These are phyloP conservation scores for Coemansia sp. DNA, from an alignment of 192 early-diverging fungal species.

Conservation along the genomic window DNA sequence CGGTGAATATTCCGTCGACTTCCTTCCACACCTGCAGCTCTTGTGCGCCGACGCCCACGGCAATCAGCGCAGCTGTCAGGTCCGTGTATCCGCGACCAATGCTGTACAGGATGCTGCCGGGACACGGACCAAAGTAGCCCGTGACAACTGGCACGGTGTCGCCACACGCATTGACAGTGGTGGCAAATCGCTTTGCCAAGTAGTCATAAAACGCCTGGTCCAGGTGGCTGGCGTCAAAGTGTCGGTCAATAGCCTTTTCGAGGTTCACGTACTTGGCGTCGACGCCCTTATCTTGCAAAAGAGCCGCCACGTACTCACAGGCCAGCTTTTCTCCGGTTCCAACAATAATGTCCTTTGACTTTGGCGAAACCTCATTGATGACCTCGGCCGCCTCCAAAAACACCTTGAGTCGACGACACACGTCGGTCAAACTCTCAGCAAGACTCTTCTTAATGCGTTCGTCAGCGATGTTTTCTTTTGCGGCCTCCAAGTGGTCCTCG, in stretches of 20 bases:
- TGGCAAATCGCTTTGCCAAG: slow-evolving; percentile 65
- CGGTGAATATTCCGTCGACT: slow-evolving; percentile 98
- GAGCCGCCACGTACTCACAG: slow-evolving; percentile 81
- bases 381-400: slow-evolving; percentile 94
- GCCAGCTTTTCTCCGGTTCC: slow-evolving; percentile 92
- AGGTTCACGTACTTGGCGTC: slow-evolving; percentile 83
- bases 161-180: slow-evolving; percentile 58
- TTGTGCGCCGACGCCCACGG: slow-evolving; percentile 81
- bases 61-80: slow-evolving; percentile 90
- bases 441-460: slow-evolving; percentile 54
- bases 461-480: slow-evolving; percentile 56
- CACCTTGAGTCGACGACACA: slow-evolving; percentile 71
- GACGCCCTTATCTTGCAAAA: slow-evolving; percentile 76
- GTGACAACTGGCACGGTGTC: slow-evolving; percentile 88
- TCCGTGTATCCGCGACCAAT: slow-evolving; percentile 99
- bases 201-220: slow-evolving; percentile 98
- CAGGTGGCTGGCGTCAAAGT: slow-evolving; percentile 74
- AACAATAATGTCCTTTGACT: slow-evolving; percentile 93
- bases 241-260: slow-evolving; percentile 76
- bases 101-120: slow-evolving; percentile 83
- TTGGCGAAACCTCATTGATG: slow-evolving; percentile 95
- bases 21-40: slow-evolving; percentile 99
- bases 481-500: slow-evolving; percentile 72
- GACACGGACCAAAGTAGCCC: slow-evolving; percentile 96
- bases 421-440: slow-evolving; percentile 65